Evolutionary conservation across 495 filamentous ascomycete species (phyloP).

Genomic region (Penicillium macrosclerotiorum): DNA sequence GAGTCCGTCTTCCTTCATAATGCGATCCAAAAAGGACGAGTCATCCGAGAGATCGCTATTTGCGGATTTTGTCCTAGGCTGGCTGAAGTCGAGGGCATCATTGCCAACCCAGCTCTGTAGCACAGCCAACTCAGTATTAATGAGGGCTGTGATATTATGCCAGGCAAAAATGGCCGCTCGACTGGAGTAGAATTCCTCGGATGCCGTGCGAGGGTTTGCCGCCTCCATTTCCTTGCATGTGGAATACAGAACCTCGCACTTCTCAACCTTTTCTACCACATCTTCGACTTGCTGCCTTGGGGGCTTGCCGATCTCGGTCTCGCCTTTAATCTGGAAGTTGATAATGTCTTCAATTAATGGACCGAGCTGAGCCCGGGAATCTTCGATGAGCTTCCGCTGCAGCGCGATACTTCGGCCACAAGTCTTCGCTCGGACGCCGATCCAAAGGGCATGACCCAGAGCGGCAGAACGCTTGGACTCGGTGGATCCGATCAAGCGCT

Average conservation of each 20-base stretch:
- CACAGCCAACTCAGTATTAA: constrained; percentile 89
- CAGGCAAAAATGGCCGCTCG: constrained; percentile 88
- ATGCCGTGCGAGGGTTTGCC: constrained; percentile 70
- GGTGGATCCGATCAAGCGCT: constrained; percentile 78
- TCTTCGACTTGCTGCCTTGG: constrained; percentile 85
- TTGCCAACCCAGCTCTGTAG: constrained; percentile 96
- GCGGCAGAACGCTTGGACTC: constrained; percentile 72
- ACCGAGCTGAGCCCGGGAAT: constrained; percentile 66
- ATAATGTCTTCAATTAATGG: constrained; percentile 80
- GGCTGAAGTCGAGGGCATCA: constrained; percentile 86
- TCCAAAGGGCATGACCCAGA: constrained; percentile 82
- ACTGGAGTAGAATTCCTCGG: constrained; percentile 70
- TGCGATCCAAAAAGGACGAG: constrained; percentile 89
- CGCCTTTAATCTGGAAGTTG: constrained; percentile 89
- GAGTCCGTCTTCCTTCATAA: constrained; percentile 95
- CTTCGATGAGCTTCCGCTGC: constrained; percentile 80
- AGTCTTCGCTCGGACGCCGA: constrained; percentile 76
- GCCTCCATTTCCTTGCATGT: constrained; percentile 68
- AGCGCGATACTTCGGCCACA: constrained; percentile 81
- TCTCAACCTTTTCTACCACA: constrained; percentile 83
- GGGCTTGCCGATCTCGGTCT: constrained; percentile 85
- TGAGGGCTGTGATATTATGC: constrained; percentile 97
- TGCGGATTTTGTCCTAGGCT: constrained; percentile 43
- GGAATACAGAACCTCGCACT: constrained; percentile 79
- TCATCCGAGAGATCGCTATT: constrained; percentile 76